A percentile compares a stretch with the other conserved stretches of the same genome.
Evolutionary conservation across 352 stramenopile species (phyloP).

Genomic region (Pythium vanterpoolii): DNA sequence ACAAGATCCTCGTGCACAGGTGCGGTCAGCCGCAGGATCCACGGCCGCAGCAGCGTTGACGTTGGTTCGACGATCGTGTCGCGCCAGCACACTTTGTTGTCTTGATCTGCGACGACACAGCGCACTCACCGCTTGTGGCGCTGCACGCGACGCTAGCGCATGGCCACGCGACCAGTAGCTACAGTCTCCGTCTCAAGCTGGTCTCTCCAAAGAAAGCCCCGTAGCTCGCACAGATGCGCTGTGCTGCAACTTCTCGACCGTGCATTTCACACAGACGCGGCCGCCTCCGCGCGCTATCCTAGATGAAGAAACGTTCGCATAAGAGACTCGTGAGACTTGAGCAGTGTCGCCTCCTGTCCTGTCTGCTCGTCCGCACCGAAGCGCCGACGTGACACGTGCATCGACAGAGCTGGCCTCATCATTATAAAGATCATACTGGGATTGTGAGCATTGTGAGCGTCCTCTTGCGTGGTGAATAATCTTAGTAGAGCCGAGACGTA

Average conservation of each 20-base stretch:
- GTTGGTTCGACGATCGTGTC: not conserved
- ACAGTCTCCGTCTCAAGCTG: not conserved
- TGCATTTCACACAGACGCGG: not conserved
- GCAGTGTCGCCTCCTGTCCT: not conserved
- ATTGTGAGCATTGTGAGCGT: not conserved
- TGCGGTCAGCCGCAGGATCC: not conserved
- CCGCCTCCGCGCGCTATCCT: slow-evolving; percentile 3
- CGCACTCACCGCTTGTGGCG: slow-evolving; percentile 9
- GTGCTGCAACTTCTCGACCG: slow-evolving; percentile 10
- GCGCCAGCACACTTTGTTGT: not conserved
- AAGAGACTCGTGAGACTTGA: not conserved
- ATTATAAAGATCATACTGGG: not conserved
- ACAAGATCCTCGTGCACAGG: not conserved
- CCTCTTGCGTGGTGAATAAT: not conserved
- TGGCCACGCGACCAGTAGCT: not conserved
- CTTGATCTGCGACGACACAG: not conserved
- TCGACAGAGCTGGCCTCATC: slow-evolving; percentile 4
- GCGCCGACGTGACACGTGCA: slow-evolving; percentile 9
- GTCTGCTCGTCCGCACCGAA: slow-evolving; percentile 3
- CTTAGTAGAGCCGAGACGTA: not conserved
- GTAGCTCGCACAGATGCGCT: slow-evolving; percentile 14
- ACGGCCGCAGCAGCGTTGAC: not conserved
- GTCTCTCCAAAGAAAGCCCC: not conserved
- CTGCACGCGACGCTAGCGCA: slow-evolving; percentile 4
- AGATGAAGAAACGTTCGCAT: too few relatives aligned